Evolutionary conservation across 345 rosid species (phyloP).

Genomic region (Murraya paniculata): DNA sequence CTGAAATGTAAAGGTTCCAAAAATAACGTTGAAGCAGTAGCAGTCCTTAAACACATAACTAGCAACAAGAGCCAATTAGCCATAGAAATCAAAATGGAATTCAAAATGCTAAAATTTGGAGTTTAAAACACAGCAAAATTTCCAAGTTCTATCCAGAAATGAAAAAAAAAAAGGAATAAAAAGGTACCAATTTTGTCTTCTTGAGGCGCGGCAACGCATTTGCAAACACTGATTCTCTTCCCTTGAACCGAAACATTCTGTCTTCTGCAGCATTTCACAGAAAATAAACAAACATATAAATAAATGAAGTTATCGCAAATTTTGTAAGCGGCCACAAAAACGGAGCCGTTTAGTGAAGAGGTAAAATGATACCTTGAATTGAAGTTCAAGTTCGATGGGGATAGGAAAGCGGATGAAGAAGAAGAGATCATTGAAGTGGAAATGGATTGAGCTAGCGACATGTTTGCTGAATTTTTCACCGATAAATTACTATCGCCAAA

Average conservation of each 20-base stretch:
- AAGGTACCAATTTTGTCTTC: slow-evolving; percentile 42
- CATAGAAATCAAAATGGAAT: no score
- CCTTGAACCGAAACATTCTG: slow-evolving; percentile 23
- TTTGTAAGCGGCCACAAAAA: background rate
- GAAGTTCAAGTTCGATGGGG: slow-evolving; percentile 19
- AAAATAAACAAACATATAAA: background rate
- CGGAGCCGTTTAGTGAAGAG: background rate
- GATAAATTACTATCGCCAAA: background rate
- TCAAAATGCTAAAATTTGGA: background rate
- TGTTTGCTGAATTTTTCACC: slow-evolving; percentile 1
- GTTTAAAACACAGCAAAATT: background rate
- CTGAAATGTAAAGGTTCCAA: no score
- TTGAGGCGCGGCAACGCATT: slow-evolving; percentile 43
- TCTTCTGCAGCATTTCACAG: slow-evolving; percentile 23
- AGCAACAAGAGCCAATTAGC: no score
- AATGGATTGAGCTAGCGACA: slow-evolving; percentile 36
- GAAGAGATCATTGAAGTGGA: slow-evolving; percentile 41
- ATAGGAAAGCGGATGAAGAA: slow-evolving; percentile 41
- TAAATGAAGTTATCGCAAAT: background rate
- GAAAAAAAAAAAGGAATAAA: background rate
- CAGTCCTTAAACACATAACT: no score
- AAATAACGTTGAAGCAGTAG: no score
- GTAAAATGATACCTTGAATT: slow-evolving; percentile 28
- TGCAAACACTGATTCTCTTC: slow-evolving; percentile 26
- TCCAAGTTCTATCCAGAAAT: background rate